These are phyloP conservation scores for Hericium erinaceus DNA, from an alignment of 768 basidiomycete genomes.

Conservation along the genomic window DNA sequence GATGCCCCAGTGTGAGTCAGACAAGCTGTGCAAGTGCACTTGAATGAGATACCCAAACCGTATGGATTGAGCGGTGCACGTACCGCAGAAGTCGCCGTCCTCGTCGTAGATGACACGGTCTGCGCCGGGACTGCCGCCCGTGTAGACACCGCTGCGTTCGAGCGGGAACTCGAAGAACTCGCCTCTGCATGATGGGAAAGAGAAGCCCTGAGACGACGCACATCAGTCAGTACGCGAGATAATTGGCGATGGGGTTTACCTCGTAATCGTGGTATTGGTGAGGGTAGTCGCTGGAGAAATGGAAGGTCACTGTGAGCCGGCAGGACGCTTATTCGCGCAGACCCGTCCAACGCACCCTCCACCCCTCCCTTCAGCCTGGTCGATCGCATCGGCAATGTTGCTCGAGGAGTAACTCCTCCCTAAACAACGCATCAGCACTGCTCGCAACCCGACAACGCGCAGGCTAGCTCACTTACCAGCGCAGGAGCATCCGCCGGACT, in stretches of 20 bases:
- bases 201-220: slow-evolving; percentile 10
- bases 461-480: slow-evolving; percentile 8
- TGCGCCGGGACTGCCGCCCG: slow-evolving; percentile 20
- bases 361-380: neutral
- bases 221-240: neutral
- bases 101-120: slow-evolving; percentile 20
- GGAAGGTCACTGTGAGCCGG: neutral
- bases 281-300: slow-evolving; percentile 16
- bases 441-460: neutral
- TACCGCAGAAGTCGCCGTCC: slow-evolving; percentile 17
- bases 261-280: slow-evolving; percentile 21
- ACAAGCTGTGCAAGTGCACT: slow-evolving; percentile 7
- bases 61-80: neutral
- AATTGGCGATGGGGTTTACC: slow-evolving; percentile 3
- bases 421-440: neutral
- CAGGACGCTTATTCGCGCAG: no score
- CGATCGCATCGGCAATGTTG: neutral
- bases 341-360: neutral
- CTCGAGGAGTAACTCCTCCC: neutral
- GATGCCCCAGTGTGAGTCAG: slow-evolving; percentile 16
- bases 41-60: neutral
- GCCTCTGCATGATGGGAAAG: slow-evolving; percentile 16
- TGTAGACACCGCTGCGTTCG: slow-evolving; percentile 16
- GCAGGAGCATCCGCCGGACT: slow-evolving; percentile 16
- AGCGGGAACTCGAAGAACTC: slow-evolving; percentile 19